Percentiles rank a stretch among this genome's conserved stretches.
phyloP scores from a whole-genome alignment of 768 basidiomycete species.

The Podaxis carcinomalis region DNA sequence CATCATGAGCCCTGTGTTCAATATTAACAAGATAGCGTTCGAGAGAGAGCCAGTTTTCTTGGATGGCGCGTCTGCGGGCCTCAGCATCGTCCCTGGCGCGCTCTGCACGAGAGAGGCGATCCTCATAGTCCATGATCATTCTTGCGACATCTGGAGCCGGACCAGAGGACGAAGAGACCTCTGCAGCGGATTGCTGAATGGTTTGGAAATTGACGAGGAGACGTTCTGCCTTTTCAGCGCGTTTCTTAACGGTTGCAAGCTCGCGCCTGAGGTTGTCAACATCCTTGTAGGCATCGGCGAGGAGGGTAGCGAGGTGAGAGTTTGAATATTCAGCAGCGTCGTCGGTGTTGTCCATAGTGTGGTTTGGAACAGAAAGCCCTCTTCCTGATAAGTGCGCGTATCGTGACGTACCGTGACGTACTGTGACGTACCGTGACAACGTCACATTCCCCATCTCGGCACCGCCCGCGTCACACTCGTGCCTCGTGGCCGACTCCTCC shows the following conservation, averaged over 20 bases:
- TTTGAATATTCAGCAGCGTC: conserved; percentile 16
- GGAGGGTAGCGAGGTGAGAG: conserved; percentile 54
- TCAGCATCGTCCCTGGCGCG: conserved; percentile 52
- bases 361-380: not conserved
- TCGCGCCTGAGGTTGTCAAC: conserved; percentile 47
- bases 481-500: conserved; percentile 7
- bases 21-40: conserved; percentile 41
- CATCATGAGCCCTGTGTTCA: conserved; percentile 45
- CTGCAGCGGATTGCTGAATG: conserved; percentile 14
- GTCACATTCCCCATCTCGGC: conserved; percentile 5
- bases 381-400: conserved; percentile 8
- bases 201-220: conserved; percentile 14
- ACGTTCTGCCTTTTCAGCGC: conserved; percentile 54
- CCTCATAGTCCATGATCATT: conserved; percentile 42
- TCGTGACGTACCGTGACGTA: not conserved
- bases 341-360: not conserved
- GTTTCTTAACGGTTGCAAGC: conserved; percentile 32
- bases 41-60: conserved; percentile 48
- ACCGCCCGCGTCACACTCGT: conserved; percentile 4
- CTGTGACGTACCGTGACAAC: no score
- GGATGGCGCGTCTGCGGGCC: conserved; percentile 36
- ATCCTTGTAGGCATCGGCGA: conserved; percentile 50
- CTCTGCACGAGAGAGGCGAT: conserved; percentile 47
- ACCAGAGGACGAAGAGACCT: conserved; percentile 13
- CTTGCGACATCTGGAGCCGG: conserved; percentile 16